Evolutionary conservation across 1,284 basidiomycete species (phyloP), one percentile per base, ranked within the genome.

Genomic region (Ustilago cynodontis): DNA sequence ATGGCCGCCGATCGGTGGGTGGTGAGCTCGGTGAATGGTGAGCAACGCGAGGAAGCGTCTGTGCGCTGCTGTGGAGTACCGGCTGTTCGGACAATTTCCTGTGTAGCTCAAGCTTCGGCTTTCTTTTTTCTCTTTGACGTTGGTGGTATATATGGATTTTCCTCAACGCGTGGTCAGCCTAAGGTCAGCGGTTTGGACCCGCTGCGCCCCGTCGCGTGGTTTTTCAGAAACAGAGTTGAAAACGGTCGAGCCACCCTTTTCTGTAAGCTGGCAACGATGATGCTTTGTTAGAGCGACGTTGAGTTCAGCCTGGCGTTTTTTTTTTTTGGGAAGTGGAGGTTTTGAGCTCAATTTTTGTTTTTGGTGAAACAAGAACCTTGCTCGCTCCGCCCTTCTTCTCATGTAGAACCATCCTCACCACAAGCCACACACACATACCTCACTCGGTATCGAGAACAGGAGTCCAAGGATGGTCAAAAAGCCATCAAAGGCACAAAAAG

Each of bases 401-500:
- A 33, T 33, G 5, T 37, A 10, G 31, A 33, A 20, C 16, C 5
- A n/a, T 56, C 39, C 22, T 29, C 24, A 51, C 47, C 59, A 49
- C 28, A 14, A n/a, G n/a, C n/a, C 33, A 14, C 20, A 28, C 41
- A 54, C 4, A 37, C 35, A 11, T 37, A 16, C 41, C 35, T 1
- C 47, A 31, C 20, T 10, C 52, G 14, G 14, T 14, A 5, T 33
- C 6, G 45, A 6, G 20, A 47, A 8, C 5, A 26, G 24, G 7
- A 14, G 55, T 29, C 13, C 3, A n/a, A 61, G 10, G 14, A 77
- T 77, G 75, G 71, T 68, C 59, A 73, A 71, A 59, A 77, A 77
- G 35, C 54, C 71, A n/a, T 77, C 71, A 37, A 77, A 77, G 43
- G 75, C 75, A 22, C 66, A 73, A 41, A 77, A 77, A 45, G 71